Evolutionary conservation across 2,329 filamentous ascomycete genomes (phyloP), one percentile per base, ranked within the genome.

Genomic region (Talaromyces sp.): DNA sequence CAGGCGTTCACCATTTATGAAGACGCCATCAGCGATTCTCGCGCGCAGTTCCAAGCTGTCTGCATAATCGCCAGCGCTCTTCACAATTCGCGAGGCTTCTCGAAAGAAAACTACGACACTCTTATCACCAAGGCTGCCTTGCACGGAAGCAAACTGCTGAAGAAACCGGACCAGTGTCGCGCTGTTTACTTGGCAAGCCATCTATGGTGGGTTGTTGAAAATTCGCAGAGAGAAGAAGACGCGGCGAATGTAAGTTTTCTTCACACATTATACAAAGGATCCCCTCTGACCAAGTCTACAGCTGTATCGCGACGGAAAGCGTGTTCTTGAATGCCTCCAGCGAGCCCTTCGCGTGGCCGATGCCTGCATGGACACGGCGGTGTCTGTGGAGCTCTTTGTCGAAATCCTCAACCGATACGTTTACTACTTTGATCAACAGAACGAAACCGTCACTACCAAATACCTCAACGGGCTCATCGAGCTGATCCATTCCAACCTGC

Each of bases 341-440:
- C 89, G 95, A 60, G 95, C 95, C 11, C 87, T 99, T 10, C 89
- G 96, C 39, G 96, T 99, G 30, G 96, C 95, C 2, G 95, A 99
- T 76, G 96, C 95, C 7, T 99, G 95, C 79, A 99, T 99, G 95
- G 96, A 99, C 77, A 95, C 93, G 8, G 92, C 92, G 7, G 92
- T 97, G 4, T 97, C 92, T 2, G 95, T 99, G 54, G 96, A 99
- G 78, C 84, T 99, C 55, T 99, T 99, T 77, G 93, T 99, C 61
- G 95, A 99, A 79, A 99, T 99, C 65, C 81, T 99, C 60, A 97
- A 99, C 76, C 88, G 95, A 76, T 99, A 99, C 74, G 93, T 98
- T 58, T 99, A 99, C 77, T 99, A 98, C 80, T 99, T 97, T 79
- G 95, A 99, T 76, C 93, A 99, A 76, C 92, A 96, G 73, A 99